phyloP scores from a whole-genome alignment of 2,329 filamentous ascomycete species.

The Fragosphaeria purpurea region DNA sequence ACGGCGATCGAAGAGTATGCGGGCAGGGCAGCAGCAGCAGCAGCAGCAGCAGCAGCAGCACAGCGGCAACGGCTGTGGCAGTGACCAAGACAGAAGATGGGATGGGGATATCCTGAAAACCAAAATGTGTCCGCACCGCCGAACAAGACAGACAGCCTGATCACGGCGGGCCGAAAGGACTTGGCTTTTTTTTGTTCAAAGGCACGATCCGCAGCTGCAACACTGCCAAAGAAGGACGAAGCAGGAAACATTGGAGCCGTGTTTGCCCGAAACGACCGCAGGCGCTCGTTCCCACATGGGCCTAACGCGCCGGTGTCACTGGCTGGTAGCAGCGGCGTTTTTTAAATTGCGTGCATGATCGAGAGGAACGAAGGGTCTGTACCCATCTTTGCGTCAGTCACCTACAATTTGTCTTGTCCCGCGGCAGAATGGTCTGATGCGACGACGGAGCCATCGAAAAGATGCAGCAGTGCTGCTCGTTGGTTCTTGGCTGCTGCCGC shows the following conservation, averaged over 20 bases:
- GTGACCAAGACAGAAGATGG: too few species aligned
- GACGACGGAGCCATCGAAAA: too few species aligned
- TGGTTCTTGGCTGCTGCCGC: neutral
- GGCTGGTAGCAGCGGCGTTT: neutral
- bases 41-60: too few species aligned
- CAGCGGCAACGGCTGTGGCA: too few species aligned
- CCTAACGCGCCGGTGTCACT: constrained; percentile 4
- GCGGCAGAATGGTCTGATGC: neutral
- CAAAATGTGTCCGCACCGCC: too few species aligned
- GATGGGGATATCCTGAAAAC: too few species aligned
- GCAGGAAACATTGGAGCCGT: neutral
- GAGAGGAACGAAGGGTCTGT: too few species aligned
- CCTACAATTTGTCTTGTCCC: neutral
- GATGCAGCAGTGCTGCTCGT: neutral
- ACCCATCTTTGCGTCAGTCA: too few species aligned
- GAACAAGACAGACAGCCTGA: too few species aligned
- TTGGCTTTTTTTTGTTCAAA: neutral
- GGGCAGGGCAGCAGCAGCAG: too few species aligned
- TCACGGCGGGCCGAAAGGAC: neutral
- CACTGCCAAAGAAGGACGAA: too few species aligned
- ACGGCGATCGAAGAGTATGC: too few species aligned
- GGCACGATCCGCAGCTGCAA: neutral
- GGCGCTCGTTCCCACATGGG: constrained; percentile 2
- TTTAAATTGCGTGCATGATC: neutral
- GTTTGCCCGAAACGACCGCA: constrained; percentile 1